Evolutionary conservation across 441 rosid species (phyloP), one percentile per base, ranked within the genome.

Genomic region (Kokia cookei): DNA sequence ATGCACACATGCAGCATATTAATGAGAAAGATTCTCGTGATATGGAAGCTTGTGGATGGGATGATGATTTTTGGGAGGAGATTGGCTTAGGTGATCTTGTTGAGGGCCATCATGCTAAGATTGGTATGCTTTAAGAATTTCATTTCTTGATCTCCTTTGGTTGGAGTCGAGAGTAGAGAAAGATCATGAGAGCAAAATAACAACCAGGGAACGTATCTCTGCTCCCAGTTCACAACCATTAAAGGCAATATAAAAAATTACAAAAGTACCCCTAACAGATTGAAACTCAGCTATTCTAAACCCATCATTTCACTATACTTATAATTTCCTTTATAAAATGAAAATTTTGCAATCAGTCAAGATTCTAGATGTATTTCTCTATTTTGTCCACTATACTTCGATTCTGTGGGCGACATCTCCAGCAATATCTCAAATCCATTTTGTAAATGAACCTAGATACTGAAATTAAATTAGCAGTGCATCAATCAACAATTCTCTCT

Each of bases 1-100:
- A 91, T 85, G 99, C 99, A 17, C 99, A 95, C 77, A 89, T 95
- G 98, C 89, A 90, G n/a, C 93, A 84, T 73, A 79, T 76, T 84
- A 84, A 69, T 75, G 96, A 89, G 77, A 90, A 89, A 65, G 90
- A 87, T 84, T 92, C 97, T 40, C 82, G 90, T 66, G 84, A 88
- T 72, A 93, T 93, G 98, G 97, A 95, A 95, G 91, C 99, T 13
- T 90, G 93, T 82, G 98, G 99, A 32, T 95, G 99, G 99, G 97
- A 93, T 85, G 98, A 95, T 68, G 96, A 90, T 62, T 93, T 95
- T 76, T 95, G 93, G 99, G 99, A 95, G 90, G 98, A 93, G 81
- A 95, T 95, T 89, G 99, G 98, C 75, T 84, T 95, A 71, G 93
- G 88, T 29, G 97, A 95, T 84, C 90, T 95, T 51, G 73, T 87